Evolutionary conservation across 164 flowering plant species (phyloP), one percentile per base, ranked within the genome.

Genomic region (Amborella trichopoda): DNA sequence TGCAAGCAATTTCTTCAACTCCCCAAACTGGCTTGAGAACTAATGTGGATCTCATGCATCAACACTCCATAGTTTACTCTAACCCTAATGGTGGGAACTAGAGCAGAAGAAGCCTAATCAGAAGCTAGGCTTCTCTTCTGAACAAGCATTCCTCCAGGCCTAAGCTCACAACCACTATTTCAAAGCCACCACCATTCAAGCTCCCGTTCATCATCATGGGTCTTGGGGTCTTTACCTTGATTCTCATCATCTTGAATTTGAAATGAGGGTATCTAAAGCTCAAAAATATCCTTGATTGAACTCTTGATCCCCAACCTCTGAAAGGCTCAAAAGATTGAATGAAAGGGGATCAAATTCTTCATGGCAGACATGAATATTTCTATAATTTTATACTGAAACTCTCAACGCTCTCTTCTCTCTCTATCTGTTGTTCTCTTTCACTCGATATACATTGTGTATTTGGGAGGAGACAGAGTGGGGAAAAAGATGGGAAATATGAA

Each of bases 141-240:
- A 0, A 93, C 99, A 58, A 93, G 54, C 99, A 93, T 93, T 49
- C 99, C 99, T 23, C 96, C 83, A 1, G 99, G 96, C 50, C 99
- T 58, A 9, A 91, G 27, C 72, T 91, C 99, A 93, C 96, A 87
- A 6, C 81, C 23, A 45, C 56, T 38, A 33, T 46, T 46, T 40
- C 50, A 20, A 50, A 13, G 37, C 58, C 68, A 4, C 61, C 59
- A 21, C 6, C 43, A 5, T 51, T 4, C 30, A 26, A n/a, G n/a
- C n/a, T n/a, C n/a, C n/a, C n/a, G n/a, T n/a, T 1, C 44, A 53
- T 63, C 53, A 26, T 33, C 41, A 51, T 45, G 34, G 62, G 59
- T 19, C 73, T 50, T n/a, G 58, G 46, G 42, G 52, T 47, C 50
- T 60, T 76, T 40, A 66, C 51, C 69, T 50, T 71, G 69, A 63